phyloP scores from a whole-genome alignment of 106 monocot genomes.

The Dendrobium nobile region DNA sequence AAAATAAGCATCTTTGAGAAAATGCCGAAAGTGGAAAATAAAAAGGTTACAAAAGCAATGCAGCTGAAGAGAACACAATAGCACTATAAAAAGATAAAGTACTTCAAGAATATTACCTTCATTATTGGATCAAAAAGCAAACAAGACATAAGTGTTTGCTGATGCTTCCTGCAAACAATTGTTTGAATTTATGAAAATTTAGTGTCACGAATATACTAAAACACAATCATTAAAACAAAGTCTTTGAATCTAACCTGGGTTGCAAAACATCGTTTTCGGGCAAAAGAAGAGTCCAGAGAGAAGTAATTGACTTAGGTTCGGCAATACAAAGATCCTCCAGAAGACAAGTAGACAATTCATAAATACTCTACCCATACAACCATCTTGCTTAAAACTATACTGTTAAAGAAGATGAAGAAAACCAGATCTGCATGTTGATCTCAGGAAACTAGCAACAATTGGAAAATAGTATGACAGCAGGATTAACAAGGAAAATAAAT shows the following conservation, averaged over 20 bases:
- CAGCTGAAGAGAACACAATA: neutral
- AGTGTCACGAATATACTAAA: neutral
- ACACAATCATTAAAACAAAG: constrained; percentile 6
- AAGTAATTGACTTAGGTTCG: constrained; percentile 80
- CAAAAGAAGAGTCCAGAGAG: constrained; percentile 78
- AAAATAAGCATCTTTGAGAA: neutral
- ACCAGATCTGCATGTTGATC: neutral
- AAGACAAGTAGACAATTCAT: constrained; percentile 6
- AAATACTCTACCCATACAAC: neutral
- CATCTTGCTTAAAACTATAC: neutral
- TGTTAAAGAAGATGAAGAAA: neutral
- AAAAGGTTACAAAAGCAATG: neutral
- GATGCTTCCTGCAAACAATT: constrained; percentile 53
- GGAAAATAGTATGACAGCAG: neutral
- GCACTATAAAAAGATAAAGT: neutral
- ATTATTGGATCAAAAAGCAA: constrained; percentile 86
- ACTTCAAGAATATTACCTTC: constrained; percentile 48
- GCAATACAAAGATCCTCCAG: constrained; percentile 79
- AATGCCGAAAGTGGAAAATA: neutral
- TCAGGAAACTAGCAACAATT: neutral
- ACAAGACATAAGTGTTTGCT: constrained; percentile 70
- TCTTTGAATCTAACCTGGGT: constrained; percentile 34
- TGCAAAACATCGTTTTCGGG: constrained; percentile 82
- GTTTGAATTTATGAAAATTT: neutral
- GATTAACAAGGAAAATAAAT: neutral